Percentiles rank a stretch among this genome's conserved stretches.
Evolutionary conservation across 73 alveolate species (phyloP).

Genomic region (Loxodes magnus): DNA sequence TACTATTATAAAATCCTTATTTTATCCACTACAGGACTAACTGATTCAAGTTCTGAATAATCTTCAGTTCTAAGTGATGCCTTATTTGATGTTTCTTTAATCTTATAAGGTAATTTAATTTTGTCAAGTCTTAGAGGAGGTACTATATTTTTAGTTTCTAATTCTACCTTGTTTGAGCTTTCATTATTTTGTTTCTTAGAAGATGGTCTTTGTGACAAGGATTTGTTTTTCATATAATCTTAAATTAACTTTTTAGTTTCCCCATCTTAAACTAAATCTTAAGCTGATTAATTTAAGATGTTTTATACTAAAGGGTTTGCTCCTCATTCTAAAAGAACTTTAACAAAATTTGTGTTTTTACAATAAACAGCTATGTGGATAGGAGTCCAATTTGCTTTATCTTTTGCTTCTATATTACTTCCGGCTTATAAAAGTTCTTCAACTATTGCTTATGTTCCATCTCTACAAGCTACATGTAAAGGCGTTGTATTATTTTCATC

Average conservation of each 20-base stretch:
- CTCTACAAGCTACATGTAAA: conserved; percentile 6
- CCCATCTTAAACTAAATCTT: neutral
- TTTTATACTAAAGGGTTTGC: conserved; percentile 1
- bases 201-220: too few relatives aligned
- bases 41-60: too few relatives aligned
- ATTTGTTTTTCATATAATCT: neutral
- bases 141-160: too few relatives aligned
- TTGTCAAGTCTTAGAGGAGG: too few relatives aligned
- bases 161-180: neutral
- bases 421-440: neutral
- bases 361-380: conserved; percentile 11
- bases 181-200: neutral
- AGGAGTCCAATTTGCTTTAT: conserved; percentile 14
- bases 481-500: conserved; percentile 8
- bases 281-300: conserved; percentile 5
- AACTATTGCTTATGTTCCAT: conserved; percentile 4
- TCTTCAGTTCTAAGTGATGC: too few relatives aligned
- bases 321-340: neutral
- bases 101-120: too few relatives aligned
- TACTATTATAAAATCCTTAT: too few relatives aligned
- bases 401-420: neutral
- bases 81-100: too few relatives aligned
- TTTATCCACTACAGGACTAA: too few relatives aligned
- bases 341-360: neutral
- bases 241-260: neutral